Percentiles rank a stretch among this genome's conserved stretches.
Conservation (phyloP, 1,284 basidiomycete species). For the Ceratobasidium sp. region DNA sequence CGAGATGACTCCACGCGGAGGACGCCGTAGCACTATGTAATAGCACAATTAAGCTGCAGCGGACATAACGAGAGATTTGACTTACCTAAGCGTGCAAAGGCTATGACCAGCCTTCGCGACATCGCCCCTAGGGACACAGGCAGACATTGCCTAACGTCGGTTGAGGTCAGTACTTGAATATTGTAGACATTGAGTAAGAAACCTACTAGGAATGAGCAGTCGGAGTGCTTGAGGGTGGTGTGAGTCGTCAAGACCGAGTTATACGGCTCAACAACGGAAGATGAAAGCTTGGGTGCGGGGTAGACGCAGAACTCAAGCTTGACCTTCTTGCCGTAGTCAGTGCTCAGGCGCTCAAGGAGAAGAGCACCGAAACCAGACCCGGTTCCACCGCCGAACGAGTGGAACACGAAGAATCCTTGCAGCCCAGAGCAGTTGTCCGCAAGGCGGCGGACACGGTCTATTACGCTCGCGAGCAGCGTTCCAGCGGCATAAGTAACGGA, state of each 20-base stretch:
- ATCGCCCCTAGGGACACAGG: conserved; percentile 93
- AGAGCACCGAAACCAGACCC: conserved; percentile 99
- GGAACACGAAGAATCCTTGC: conserved; percentile 99
- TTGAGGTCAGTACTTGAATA: too few relatives aligned
- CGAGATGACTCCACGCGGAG: conserved; percentile 93
- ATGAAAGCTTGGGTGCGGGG: conserved; percentile 93
- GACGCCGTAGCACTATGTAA: conserved; percentile 92
- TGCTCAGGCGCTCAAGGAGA: conserved; percentile 93
- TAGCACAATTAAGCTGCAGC: not conserved
- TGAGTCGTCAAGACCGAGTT: conserved; percentile 99
- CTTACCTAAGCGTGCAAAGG: conserved; percentile 93
- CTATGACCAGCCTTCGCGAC: conserved; percentile 95
- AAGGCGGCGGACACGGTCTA: conserved; percentile 96
- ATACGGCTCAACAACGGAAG: conserved; percentile 99
- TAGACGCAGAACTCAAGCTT: conserved; percentile 99
- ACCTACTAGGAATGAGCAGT: conserved; percentile 96
- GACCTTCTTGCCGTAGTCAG: conserved; percentile 99
- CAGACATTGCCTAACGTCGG: conserved; percentile 62
- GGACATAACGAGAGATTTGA: not conserved
- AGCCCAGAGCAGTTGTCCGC: conserved; percentile 94
- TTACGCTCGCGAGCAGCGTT: conserved; percentile 86
- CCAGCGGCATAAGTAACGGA: conserved; percentile 85
- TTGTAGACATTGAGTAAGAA: too few relatives aligned
- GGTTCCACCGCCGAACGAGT: conserved; percentile 99
- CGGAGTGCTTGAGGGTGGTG: conserved; percentile 98